Evolutionary conservation across 2,329 filamentous ascomycete genomes (phyloP), one percentile per base, ranked within the genome.

Genomic region (Aotearoamyces nothofagi): DNA sequence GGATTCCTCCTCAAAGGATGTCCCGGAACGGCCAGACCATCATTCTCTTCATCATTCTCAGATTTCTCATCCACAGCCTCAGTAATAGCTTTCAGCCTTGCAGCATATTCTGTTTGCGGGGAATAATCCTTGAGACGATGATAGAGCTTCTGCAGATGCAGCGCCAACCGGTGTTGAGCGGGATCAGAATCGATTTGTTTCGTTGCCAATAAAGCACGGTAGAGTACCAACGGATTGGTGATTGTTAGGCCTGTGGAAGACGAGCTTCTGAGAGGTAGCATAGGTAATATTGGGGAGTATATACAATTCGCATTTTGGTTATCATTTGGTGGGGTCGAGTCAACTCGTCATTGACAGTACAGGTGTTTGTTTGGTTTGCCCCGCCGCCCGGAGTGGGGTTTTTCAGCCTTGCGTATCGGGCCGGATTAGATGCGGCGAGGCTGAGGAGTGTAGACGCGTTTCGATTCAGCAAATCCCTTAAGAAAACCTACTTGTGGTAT

Each of bases 61-160:
- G 38, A 36, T 9, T 45, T 30, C 19, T 53, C 41, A n/a, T 56
- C 54, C 25, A 67, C 45, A n/a, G 52, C 48, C 19, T 52, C 54
- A 4, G 63, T 63, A 15, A 82, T 59, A 38, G 71, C 69, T 24
- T 65, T 62, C 2, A 90, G 58, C 15, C 70, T 66, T 36, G 70
- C 58, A 16, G 63, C 64, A 46, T 86, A 86, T 44, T 83, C 76
- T 9, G 66, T 42, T 26, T 72, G 66, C 0, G 80, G 81, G 19
- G 77, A 68, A 52, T 90, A 87, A 49, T 87, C 79, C 46, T 81
- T 84, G 22, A 87, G 57, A 3, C 73, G 64, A 20, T 69, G 57
- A 41, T 90, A 87, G 8, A 87, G 61, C 46, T 81, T 79, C 40
- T 81, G 78, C 2, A 87, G 60, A 51, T 87, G 78, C 22, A 81